A percentile compares a stretch with the other conserved stretches of the same genome.
phyloP scores from a whole-genome alignment of 305 asterid genomes.

The Fraxinus velutina region DNA sequence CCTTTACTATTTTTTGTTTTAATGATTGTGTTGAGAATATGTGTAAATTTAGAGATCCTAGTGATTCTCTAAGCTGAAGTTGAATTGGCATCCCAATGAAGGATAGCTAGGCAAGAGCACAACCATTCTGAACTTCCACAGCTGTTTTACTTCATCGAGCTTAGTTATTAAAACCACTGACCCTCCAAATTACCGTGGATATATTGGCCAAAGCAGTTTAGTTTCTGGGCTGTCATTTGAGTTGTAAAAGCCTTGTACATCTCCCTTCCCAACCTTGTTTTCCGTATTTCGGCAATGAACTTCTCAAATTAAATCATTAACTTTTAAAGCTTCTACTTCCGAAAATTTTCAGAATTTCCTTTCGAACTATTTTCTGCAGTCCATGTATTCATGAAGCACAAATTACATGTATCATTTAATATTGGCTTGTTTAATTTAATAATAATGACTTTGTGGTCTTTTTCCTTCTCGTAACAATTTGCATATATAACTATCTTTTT shows the following conservation, averaged over 20 bases:
- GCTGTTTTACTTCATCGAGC: neutral
- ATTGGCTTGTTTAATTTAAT: neutral
- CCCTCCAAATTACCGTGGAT: neutral
- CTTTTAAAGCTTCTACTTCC: neutral
- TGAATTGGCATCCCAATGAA: neutral
- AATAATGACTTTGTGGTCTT: neutral
- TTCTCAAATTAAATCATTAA: neutral
- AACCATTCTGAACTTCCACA: neutral
- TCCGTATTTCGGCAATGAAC: neutral
- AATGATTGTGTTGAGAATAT: neutral
- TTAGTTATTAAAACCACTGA: neutral
- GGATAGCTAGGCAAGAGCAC: neutral
- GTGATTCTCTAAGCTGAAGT: neutral
- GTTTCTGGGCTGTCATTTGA: neutral
- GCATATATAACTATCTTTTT: neutral
- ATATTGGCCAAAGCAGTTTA: neutral
- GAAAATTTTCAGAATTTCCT: neutral
- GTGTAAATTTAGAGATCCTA: neutral
- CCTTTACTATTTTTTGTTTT: neutral
- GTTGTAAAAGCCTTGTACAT: neutral
- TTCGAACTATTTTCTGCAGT: neutral
- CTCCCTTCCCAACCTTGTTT: neutral
- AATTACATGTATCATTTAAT: neutral
- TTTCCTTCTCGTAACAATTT: neutral
- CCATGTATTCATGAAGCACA: slow-evolving; percentile 6